Percentiles rank a stretch among this genome's conserved stretches.
Evolutionary conservation across 2,329 filamentous ascomycete genomes (phyloP).

Genomic region (Claviceps quebecensis): DNA sequence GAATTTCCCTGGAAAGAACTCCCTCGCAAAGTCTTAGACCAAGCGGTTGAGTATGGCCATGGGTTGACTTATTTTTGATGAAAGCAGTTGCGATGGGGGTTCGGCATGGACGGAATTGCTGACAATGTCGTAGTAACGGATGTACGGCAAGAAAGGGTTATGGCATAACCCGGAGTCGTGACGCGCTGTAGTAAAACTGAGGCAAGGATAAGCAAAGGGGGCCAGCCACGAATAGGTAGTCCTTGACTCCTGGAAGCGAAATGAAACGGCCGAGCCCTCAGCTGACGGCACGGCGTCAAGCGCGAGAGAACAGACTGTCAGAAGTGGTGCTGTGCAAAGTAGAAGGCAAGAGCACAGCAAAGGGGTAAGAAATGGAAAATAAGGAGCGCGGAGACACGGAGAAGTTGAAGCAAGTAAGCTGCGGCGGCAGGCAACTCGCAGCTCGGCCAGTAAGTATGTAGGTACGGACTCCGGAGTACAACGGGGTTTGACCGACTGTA

Average conservation of each 20-base stretch:
- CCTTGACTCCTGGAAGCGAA: not conserved
- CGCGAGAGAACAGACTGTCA: no score
- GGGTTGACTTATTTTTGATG: not conserved
- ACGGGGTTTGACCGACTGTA: no score
- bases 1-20: not conserved
- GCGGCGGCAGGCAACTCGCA: no score
- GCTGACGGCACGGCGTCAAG: no score
- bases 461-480: no score
- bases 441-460: no score
- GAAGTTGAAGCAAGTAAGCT: no score
- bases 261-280: not conserved
- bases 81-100: not conserved
- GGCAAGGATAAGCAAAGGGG: not conserved
- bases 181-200: not conserved
- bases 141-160: not conserved
- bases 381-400: no score
- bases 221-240: not conserved
- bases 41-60: not conserved
- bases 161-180: no score
- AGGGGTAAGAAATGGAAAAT: no score
- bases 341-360: no score
- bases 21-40: not conserved
- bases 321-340: no score
- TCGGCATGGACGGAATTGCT: not conserved
- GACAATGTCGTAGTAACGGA: not conserved